phyloP scores from a whole-genome alignment of 192 early-diverging fungal genomes.

The Entomortierella lignicola region DNA sequence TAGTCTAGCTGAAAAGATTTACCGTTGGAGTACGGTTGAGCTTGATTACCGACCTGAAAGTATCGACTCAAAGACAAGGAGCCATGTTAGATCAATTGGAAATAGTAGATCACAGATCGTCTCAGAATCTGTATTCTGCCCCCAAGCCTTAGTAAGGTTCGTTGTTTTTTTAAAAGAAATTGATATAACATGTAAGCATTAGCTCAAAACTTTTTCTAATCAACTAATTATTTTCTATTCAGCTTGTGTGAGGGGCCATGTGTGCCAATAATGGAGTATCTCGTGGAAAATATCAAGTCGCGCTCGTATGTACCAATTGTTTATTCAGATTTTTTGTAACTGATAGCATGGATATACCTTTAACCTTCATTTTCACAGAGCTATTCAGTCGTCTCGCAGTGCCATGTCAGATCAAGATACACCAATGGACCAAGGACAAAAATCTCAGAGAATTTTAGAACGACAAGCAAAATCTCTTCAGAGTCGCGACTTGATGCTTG shows the following conservation, averaged over 20 bases:
- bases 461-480: not conserved
- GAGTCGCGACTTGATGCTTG: constrained; percentile 17
- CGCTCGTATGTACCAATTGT: constrained; percentile 27
- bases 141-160: not conserved
- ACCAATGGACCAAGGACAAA: not conserved
- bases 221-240: no score
- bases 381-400: not conserved
- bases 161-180: not conserved
- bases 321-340: no score
- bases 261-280: constrained; percentile 30
- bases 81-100: not conserved
- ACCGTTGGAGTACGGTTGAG: constrained; percentile 26
- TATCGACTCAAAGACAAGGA: not conserved
- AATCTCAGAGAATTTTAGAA: not conserved
- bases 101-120: not conserved
- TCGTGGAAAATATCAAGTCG: constrained; percentile 16
- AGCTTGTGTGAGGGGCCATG: constrained; percentile 37
- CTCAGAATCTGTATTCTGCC: not conserved
- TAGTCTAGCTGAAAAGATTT: constrained; percentile 20
- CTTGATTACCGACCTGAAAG: constrained; percentile 26
- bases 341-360: no score
- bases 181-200: not conserved
- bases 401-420: not conserved
- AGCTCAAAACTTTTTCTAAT: not conserved
- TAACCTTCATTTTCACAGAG: no score